These are phyloP conservation scores for Houttuynia cordata DNA, from an alignment of 164 flowering plant genomes.

Conservation along the genomic window DNA sequence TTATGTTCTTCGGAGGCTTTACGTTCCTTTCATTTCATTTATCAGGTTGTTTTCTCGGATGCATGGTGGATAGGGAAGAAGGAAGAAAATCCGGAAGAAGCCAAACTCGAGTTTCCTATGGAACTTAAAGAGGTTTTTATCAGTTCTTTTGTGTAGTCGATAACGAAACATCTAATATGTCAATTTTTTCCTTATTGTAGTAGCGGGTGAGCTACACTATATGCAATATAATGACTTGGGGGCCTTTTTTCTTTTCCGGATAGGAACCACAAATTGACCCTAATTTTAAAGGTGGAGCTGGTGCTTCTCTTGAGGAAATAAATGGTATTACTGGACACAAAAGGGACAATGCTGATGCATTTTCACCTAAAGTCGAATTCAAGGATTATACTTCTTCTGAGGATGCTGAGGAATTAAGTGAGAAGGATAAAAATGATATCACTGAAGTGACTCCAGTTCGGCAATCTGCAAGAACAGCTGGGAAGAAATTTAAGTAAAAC, in stretches of 20 bases:
- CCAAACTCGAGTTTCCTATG: conserved; percentile 61
- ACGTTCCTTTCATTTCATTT: neutral
- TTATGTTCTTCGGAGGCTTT: no score
- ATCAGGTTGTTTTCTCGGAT: conserved; percentile 83
- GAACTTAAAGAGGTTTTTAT: conserved; percentile 48
- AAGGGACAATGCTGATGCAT: conserved; percentile 16
- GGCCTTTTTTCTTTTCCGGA: conserved; percentile 3
- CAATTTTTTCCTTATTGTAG: conserved; percentile 1
- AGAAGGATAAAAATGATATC: conserved; percentile 15
- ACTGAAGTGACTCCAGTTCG: conserved; percentile 48
- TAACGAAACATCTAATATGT: no score
- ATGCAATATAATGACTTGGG: no score
- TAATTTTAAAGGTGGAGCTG: conserved; percentile 90
- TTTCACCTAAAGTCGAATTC: conserved; percentile 25
- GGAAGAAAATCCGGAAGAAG: conserved; percentile 85
- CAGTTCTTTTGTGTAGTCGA: neutral
- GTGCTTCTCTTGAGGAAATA: conserved; percentile 28
- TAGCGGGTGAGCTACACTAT: neutral
- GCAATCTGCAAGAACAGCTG: conserved; percentile 70
- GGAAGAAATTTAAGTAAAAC: conserved; percentile 58
- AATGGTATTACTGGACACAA: conserved; percentile 13
- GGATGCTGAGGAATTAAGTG: conserved; percentile 15
- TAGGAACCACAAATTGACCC: conserved; percentile 44
- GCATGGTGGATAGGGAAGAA: conserved; percentile 93
- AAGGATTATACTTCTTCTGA: conserved; percentile 41